Conservation (phyloP, 2,329 filamentous ascomycete genomes). For the Exophiala oligosperma region DNA sequence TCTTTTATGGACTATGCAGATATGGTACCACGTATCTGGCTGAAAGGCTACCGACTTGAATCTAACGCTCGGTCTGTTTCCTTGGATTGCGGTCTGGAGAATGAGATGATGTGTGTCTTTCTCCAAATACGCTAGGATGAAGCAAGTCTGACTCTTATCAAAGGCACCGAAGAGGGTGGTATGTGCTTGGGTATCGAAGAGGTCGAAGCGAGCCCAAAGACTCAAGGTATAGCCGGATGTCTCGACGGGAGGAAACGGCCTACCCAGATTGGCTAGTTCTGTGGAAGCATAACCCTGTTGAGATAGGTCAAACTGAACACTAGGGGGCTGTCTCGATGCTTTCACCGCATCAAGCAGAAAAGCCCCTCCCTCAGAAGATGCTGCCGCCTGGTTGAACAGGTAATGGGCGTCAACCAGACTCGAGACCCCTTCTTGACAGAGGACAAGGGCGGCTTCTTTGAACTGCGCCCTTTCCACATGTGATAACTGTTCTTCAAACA, state of each 20-base stretch:
- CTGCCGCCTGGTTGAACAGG: conserved; percentile 61
- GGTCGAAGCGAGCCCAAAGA: conserved; percentile 84
- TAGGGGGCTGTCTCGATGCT: conserved; percentile 73
- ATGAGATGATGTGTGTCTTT: conserved; percentile 93
- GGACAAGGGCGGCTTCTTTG: conserved; percentile 64
- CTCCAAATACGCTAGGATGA: conserved; percentile 89
- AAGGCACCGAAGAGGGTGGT: conserved; percentile 96
- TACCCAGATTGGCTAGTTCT: conserved; percentile 82
- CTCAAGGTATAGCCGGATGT: conserved; percentile 85
- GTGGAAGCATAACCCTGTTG: conserved; percentile 85
- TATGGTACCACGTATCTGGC: conserved; percentile 84
- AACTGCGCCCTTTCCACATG: conserved; percentile 60
- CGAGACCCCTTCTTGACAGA: conserved; percentile 75
- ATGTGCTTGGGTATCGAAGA: conserved; percentile 80
- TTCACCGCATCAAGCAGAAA: conserved; percentile 75
- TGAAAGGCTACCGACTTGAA: conserved; percentile 83
- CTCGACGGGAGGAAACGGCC: conserved; percentile 77
- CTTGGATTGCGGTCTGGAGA: conserved; percentile 88
- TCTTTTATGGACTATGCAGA: conserved; percentile 81
- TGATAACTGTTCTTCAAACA: conserved; percentile 59
- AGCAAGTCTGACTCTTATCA: conserved; percentile 88
- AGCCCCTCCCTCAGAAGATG: conserved; percentile 56
- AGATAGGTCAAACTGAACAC: conserved; percentile 92
- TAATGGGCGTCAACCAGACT: conserved; percentile 80
- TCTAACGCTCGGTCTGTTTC: conserved; percentile 81